Evolutionary conservation across 1,284 basidiomycete genomes (phyloP), one percentile per base, ranked within the genome.

Genomic region (Blastosporella zonata): DNA sequence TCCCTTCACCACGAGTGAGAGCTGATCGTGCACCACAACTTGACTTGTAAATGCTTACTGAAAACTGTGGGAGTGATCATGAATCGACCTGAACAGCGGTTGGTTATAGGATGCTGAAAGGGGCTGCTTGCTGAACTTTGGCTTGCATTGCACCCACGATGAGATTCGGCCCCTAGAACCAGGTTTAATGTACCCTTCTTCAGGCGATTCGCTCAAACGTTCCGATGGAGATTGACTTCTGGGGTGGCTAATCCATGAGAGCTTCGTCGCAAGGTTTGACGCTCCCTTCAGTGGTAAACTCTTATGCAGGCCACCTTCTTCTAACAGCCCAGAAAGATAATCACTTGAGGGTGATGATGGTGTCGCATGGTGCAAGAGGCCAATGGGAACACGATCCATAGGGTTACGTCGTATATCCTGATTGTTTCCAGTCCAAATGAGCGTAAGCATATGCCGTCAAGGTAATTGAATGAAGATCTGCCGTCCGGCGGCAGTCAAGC

Each of bases 1-100:
- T 34, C 27, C 43, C 21, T 35, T 43, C 28, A 31, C 35, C 52
- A 52, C 33, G 46, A 44, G 46, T 40, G 15, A 33, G 29, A 4
- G 34, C 28, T 53, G 29, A 53, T 43, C 29, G 35, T 33, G 17
- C 25, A 13, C 15, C 20, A 21, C 17, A 37, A 27, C 18, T 34
- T 28, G 28, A 43, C 31, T 38, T 22, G 43, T 12, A 17, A 42
- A 33, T 38, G 20, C 36, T 42, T 38, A 12, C 36, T 27, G 9
- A 37, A 22, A 15, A 28, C 9, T 35, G 6, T 33, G 43, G 25
- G 7, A 38, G n/a, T 31, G 20, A 45, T 27, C 25, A 27, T 27
- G 17, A 23, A 23, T 44, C 27, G 2, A 43, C 41, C 33, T 23
- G 33, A 44, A 49, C 38, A 47, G 8, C 36, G 36, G 10, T 15